Conservation (phyloP, 176 grass and related monocot species). For the Elymus sibiricus region DNA sequence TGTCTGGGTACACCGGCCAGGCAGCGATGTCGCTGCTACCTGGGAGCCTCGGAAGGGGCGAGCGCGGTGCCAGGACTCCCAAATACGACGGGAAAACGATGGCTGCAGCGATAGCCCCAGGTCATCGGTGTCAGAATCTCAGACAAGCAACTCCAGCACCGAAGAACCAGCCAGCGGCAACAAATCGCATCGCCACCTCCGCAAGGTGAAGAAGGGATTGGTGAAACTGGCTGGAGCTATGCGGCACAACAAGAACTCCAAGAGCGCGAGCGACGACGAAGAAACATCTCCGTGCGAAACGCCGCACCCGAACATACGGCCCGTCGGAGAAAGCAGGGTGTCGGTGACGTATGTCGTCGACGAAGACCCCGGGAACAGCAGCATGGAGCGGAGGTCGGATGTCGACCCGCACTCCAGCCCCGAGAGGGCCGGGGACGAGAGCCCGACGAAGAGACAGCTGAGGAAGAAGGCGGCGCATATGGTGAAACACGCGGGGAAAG, state of each 20-base stretch:
- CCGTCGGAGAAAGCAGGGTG: conserved; percentile 62
- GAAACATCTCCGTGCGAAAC: conserved; percentile 29
- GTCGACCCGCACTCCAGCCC: conserved; percentile 4
- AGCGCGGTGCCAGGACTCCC: conserved; percentile 40
- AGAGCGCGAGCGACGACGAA: conserved; percentile 27
- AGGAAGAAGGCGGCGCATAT: conserved; percentile 58
- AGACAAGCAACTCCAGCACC: conserved; percentile 55
- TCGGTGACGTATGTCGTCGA: conserved; percentile 49
- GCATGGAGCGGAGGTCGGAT: conserved; percentile 7
- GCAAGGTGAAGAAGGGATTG: conserved; percentile 65
- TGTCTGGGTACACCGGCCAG: conserved; percentile 79
- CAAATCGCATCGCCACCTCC: conserved; percentile 31
- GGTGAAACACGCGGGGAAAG: conserved; percentile 55
- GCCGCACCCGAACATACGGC: conserved; percentile 45
- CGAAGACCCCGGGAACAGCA: conserved; percentile 22
- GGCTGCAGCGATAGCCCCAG: conserved; percentile 42
- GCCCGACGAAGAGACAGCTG: conserved; percentile 36
- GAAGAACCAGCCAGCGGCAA: conserved; percentile 47
- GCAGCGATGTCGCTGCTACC: conserved; percentile 49
- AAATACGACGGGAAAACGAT: conserved; percentile 45
- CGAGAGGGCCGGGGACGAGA: conserved; percentile 29
- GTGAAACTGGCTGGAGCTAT: conserved; percentile 56
- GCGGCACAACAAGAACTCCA: conserved; percentile 49
- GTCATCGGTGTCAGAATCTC: conserved; percentile 56
- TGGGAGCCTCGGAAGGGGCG: conserved; percentile 81